Conservation (phyloP, 345 rosid species). For the Salix viminalis region DNA sequence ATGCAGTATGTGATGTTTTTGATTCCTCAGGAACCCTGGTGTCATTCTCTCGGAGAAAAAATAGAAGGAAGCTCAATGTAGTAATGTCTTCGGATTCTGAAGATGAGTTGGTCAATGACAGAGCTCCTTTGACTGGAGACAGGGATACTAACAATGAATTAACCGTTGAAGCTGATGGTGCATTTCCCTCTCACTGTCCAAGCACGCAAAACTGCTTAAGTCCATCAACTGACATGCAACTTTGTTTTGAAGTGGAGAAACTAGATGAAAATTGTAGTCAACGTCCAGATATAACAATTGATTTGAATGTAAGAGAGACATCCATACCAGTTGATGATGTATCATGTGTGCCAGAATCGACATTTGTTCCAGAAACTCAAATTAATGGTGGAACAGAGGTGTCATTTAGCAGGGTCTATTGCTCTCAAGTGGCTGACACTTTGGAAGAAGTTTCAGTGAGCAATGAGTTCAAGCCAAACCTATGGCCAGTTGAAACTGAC, state of each 20-base stretch:
- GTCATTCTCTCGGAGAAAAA: conserved; percentile 33
- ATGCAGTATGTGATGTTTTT: conserved; percentile 28
- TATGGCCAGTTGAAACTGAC: conserved; percentile 30
- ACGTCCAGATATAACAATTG: conserved; percentile 32
- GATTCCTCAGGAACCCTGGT: conserved; percentile 43
- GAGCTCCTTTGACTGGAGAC: conserved; percentile 17
- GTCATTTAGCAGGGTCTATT: conserved; percentile 39
- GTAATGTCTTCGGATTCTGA: conserved; percentile 83
- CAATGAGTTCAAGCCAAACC: conserved; percentile 27
- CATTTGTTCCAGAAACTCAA: conserved; percentile 77
- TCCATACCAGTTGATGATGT: conserved; percentile 55
- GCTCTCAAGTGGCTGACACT: conserved; percentile 35
- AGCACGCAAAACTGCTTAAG: conserved; percentile 29
- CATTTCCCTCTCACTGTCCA: conserved; percentile 25
- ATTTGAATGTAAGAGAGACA: conserved; percentile 25
- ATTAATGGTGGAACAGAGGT: conserved; percentile 43
- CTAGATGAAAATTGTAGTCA: conserved; percentile 27
- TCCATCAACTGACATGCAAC: conserved; percentile 29
- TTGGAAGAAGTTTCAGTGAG: conserved; percentile 42
- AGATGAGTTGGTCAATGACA: conserved; percentile 41
- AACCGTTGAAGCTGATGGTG: conserved; percentile 23
- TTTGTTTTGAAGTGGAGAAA: conserved; percentile 25
- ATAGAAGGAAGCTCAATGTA: conserved; percentile 45
- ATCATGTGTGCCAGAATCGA: conserved; percentile 80
- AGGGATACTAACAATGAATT: conserved; percentile 26